Evolutionary conservation across 2,329 filamentous ascomycete species (phyloP).

Genomic region (Lecanicillium sp.): DNA sequence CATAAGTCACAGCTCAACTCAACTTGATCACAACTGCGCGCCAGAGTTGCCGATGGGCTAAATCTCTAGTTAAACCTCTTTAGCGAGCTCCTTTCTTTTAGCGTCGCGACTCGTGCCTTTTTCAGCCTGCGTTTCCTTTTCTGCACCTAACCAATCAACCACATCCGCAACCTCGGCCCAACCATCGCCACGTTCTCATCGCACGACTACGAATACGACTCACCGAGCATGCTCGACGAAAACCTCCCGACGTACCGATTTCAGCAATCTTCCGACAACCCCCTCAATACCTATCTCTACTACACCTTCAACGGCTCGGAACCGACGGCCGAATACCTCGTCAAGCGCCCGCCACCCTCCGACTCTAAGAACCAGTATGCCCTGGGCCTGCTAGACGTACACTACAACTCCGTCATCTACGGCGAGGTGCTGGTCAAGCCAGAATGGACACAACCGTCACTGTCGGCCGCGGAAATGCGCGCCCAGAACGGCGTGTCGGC

Average conservation of each 20-base stretch:
- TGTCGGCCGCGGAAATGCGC: slow-evolving; percentile 74
- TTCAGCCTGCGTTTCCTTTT: background rate
- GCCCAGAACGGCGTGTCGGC: slow-evolving; percentile 56
- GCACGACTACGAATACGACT: background rate
- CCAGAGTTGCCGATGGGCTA: too few relatives aligned
- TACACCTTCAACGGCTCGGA: slow-evolving; percentile 70
- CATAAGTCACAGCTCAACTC: too few relatives aligned
- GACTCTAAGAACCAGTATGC: slow-evolving; percentile 77
- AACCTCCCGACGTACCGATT: slow-evolving; percentile 71
- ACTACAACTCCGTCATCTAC: slow-evolving; percentile 72
- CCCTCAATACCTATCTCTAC: slow-evolving; percentile 48
- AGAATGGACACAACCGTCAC: slow-evolving; percentile 74
- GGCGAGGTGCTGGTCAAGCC: slow-evolving; percentile 80
- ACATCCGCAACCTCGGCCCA: background rate
- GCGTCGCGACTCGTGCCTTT: background rate
- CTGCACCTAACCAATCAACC: background rate
- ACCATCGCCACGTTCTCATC: background rate
- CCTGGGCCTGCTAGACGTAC: slow-evolving; percentile 74
- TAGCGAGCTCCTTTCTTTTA: too few relatives aligned
- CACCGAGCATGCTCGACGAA: slow-evolving; percentile 77
- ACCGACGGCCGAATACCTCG: slow-evolving; percentile 68
- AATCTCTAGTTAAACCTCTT: too few relatives aligned
- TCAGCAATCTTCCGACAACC: slow-evolving; percentile 42
- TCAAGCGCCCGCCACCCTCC: slow-evolving; percentile 63
- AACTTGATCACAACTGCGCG: too few relatives aligned